These are phyloP conservation scores for Linderniella brevidens DNA, from an alignment of 257 asterid species.

Conservation along the genomic window DNA sequence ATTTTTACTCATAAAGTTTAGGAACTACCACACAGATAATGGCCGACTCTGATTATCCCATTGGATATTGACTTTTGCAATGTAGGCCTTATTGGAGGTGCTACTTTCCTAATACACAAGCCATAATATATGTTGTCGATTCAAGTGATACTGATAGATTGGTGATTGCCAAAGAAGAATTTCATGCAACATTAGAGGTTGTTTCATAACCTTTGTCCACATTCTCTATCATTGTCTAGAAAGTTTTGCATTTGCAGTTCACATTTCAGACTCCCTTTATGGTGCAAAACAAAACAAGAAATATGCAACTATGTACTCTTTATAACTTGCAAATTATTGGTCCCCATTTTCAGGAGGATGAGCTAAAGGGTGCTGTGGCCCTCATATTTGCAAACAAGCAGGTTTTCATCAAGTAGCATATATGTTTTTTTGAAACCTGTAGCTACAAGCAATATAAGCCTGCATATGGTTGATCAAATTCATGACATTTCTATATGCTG, in stretches of 20 bases:
- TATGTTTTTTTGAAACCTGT: no score
- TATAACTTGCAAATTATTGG: neutral
- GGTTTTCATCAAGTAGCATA: constrained; percentile 10
- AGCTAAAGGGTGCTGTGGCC: constrained; percentile 32
- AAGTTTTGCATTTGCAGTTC: no score
- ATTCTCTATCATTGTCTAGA: neutral
- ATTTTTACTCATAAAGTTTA: neutral
- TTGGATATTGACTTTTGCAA: constrained; percentile 1
- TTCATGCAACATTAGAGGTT: constrained; percentile 93
- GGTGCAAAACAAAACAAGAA: neutral
- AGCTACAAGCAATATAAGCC: no score
- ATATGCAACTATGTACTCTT: neutral
- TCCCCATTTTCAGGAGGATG: constrained; percentile 30
- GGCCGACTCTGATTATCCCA: constrained; percentile 2
- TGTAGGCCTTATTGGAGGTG: constrained; percentile 94
- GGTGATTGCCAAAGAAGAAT: constrained; percentile 85
- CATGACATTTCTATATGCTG: neutral
- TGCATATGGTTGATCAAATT: no score
- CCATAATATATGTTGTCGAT: constrained; percentile 92
- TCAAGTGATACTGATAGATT: constrained; percentile 96
- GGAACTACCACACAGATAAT: constrained; percentile 3
- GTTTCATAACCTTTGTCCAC: constrained; percentile 8
- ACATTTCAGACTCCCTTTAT: no score
- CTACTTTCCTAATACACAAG: constrained; percentile 95
- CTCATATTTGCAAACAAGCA: constrained; percentile 36